Evolutionary conservation across 108 stramenopile genomes (phyloP).

Genomic region (Cyclostephanos tholiformis): DNA sequence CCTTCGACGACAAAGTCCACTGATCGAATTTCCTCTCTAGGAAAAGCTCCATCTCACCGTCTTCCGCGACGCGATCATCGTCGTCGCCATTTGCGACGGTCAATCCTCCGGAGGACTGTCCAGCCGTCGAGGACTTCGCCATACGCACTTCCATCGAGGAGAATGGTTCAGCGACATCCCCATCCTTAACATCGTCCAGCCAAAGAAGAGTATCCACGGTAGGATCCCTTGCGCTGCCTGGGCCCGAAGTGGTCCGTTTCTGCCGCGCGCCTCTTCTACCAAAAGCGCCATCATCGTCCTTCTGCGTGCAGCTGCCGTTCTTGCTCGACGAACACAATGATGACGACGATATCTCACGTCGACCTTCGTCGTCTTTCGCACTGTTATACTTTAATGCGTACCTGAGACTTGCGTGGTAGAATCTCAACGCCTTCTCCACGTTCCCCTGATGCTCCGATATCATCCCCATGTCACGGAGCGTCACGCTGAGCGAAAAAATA

Average conservation of each 20-base stretch:
- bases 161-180: slow-evolving; percentile 34
- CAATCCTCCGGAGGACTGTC: not conserved
- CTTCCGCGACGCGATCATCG: slow-evolving; percentile 11
- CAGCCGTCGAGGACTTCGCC: slow-evolving; percentile 27
- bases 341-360: not conserved
- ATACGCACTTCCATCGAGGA: slow-evolving; percentile 48
- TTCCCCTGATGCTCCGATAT: slow-evolving; percentile 74
- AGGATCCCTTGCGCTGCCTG: not conserved
- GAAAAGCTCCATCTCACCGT: slow-evolving; percentile 68
- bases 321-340: not conserved
- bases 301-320: not conserved
- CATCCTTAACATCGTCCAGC: slow-evolving; percentile 21
- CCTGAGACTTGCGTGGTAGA: slow-evolving; percentile 83
- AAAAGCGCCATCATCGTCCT: not conserved
- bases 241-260: not conserved
- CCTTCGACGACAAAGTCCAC: slow-evolving; percentile 17
- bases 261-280: not conserved
- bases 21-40: slow-evolving; percentile 51
- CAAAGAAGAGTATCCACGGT: slow-evolving; percentile 1
- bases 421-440: slow-evolving; percentile 66
- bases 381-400: slow-evolving; percentile 46
- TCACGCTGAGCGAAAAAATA: slow-evolving; percentile 54
- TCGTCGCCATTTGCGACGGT: slow-evolving; percentile 10
- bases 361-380: not conserved
- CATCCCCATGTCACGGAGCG: slow-evolving; percentile 84